Evolutionary conservation across 345 rosid species (phyloP).

Genomic region (Corchorus olitorius): DNA sequence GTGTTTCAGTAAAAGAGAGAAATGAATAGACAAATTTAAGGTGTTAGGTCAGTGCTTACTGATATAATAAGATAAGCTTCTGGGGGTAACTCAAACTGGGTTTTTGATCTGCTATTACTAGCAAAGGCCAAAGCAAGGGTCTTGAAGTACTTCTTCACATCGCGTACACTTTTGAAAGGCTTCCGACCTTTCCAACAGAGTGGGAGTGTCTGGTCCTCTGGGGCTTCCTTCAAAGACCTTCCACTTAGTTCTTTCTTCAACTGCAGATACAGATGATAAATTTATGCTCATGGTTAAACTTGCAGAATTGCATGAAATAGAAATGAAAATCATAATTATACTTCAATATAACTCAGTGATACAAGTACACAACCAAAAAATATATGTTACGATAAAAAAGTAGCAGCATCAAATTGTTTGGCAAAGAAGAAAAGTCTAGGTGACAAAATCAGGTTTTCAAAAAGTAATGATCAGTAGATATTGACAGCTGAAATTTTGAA

Average conservation of each 20-base stretch:
- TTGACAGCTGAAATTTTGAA: not conserved
- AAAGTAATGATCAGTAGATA: not conserved
- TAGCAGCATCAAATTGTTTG: not conserved
- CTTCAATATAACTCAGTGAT: too few relatives aligned
- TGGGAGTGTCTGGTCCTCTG: conserved; percentile 71
- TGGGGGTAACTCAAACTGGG: conserved; percentile 61
- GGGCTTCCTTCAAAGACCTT: conserved; percentile 59
- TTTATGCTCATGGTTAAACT: not conserved
- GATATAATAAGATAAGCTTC: conserved; percentile 83
- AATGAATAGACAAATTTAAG: not conserved
- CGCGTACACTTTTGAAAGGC: conserved; percentile 67
- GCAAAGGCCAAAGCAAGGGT: conserved; percentile 60
- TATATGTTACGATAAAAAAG: too few relatives aligned
- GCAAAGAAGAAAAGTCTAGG: not conserved
- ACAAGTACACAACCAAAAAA: too few relatives aligned
- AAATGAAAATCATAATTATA: too few relatives aligned
- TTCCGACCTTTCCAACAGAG: conserved; percentile 87
- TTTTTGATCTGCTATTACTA: conserved; percentile 48
- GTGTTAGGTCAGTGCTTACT: conserved; percentile 42
- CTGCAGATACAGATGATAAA: conserved; percentile 34
- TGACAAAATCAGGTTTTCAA: not conserved
- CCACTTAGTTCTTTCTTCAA: conserved; percentile 51
- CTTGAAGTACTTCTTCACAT: conserved; percentile 80
- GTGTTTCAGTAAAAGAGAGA: not conserved
- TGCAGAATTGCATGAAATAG: too few relatives aligned